These are phyloP conservation scores for Rhodotorula babjevae DNA, from an alignment of 768 basidiomycete genomes.

Conservation along the genomic window DNA sequence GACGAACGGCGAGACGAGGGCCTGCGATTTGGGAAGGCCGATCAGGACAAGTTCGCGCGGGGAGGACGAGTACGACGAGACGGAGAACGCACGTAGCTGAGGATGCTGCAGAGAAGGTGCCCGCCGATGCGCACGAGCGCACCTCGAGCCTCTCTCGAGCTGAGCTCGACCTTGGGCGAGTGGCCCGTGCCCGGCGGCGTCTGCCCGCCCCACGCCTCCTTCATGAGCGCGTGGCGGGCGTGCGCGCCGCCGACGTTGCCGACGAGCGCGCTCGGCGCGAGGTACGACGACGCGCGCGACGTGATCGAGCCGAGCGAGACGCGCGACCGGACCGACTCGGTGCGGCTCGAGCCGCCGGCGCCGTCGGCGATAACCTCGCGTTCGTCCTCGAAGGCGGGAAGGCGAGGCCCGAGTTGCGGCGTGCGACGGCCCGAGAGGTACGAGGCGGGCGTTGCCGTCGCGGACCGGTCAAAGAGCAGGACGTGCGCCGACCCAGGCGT, in stretches of 20 bases:
- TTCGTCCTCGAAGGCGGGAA: neutral
- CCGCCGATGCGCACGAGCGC: slow-evolving; percentile 33
- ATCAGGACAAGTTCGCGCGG: no score
- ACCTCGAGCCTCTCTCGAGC: slow-evolving; percentile 13
- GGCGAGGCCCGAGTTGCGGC: neutral
- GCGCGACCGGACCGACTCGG: neutral
- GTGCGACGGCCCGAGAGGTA: neutral
- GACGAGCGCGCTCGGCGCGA: slow-evolving; percentile 15
- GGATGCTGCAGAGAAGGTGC: slow-evolving; percentile 5
- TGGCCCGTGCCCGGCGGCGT: slow-evolving; percentile 17
- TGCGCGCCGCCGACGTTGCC: slow-evolving; percentile 5
- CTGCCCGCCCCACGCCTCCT: slow-evolving; percentile 14
- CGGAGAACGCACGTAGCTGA: slow-evolving; percentile 21
- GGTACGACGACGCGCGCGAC: slow-evolving; percentile 22
- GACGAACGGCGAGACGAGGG: slow-evolving; percentile 23
- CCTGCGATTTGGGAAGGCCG: slow-evolving; percentile 1
- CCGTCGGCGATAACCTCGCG: neutral
- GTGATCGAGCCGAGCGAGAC: slow-evolving; percentile 12
- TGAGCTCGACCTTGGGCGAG: slow-evolving; percentile 21
- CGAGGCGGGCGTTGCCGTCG: neutral
- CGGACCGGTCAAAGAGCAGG: slow-evolving; percentile 22
- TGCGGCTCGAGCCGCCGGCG: neutral
- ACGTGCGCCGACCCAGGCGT: slow-evolving; percentile 23
- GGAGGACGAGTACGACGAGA: no score
- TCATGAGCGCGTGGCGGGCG: slow-evolving; percentile 12